Percentiles rank a stretch among this genome's conserved stretches.
Evolutionary conservation across 768 basidiomycete genomes (phyloP).

Genomic region (Peribolospora baueri): DNA sequence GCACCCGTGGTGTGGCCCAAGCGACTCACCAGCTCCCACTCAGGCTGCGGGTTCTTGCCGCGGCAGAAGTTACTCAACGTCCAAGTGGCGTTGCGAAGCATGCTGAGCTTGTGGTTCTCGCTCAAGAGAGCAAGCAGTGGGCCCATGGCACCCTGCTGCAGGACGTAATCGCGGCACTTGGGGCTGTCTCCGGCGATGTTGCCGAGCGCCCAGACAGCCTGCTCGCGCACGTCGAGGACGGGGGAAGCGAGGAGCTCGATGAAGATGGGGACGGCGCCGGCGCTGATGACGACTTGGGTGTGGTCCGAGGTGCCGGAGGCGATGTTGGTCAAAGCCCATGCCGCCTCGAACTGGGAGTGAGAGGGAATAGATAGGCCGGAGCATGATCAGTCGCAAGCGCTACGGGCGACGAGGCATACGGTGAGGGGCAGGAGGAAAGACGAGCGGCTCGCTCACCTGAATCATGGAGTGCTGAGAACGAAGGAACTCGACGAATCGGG

Average conservation of each 20-base stretch:
- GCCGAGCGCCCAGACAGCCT: conserved; percentile 97
- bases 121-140: conserved; percentile 62
- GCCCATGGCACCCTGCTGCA: conserved; percentile 72
- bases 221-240: conserved; percentile 89
- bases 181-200: conserved; percentile 99
- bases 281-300: conserved; percentile 88
- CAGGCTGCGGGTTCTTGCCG: conserved; percentile 90
- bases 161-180: conserved; percentile 85
- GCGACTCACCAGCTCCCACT: conserved; percentile 69
- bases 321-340: conserved; percentile 94
- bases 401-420: background rate
- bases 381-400: conserved; percentile 1
- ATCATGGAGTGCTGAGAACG: conserved; percentile 27
- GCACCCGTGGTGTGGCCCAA: background rate
- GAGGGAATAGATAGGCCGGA: conserved; percentile 15
- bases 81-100: conserved; percentile 91
- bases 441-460: conserved; percentile 18
- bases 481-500: conserved; percentile 89
- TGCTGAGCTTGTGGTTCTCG: conserved; percentile 95
- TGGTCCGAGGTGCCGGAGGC: conserved; percentile 96
- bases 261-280: conserved; percentile 85
- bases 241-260: conserved; percentile 85
- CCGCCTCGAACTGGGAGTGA: conserved; percentile 58
- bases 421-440: background rate
- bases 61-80: conserved; percentile 97